phyloP scores from a whole-genome alignment of 345 rosid genomes.

The Euclidium syriacum region DNA sequence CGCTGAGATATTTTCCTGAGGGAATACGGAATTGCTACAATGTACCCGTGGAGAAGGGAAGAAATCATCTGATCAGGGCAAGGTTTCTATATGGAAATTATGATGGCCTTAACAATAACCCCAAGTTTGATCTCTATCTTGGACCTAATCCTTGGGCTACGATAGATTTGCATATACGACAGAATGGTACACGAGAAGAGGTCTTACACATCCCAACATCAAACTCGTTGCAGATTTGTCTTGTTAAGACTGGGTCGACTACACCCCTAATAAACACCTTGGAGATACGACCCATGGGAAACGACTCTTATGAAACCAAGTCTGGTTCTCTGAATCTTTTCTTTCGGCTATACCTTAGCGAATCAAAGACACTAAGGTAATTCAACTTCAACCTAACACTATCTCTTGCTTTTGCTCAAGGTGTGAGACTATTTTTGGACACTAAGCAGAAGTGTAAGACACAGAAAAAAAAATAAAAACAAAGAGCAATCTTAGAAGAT shows the following conservation, averaged over 20 bases:
- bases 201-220: conserved; percentile 12
- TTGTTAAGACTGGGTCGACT: conserved; percentile 23
- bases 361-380: not conserved
- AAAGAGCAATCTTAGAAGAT: not conserved
- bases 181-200: not conserved
- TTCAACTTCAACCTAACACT: not conserved
- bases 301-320: not conserved
- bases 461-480: not conserved
- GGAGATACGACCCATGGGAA: conserved; percentile 17
- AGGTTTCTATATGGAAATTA: conserved; percentile 39
- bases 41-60: conserved; percentile 22
- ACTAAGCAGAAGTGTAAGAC: not conserved
- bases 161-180: not conserved
- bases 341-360: not conserved
- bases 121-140: conserved; percentile 16
- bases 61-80: conserved; percentile 33
- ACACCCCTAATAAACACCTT: not conserved
- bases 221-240: conserved; percentile 21
- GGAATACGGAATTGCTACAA: conserved; percentile 44
- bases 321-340: conserved; percentile 1
- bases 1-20: conserved; percentile 33
- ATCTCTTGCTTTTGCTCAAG: not conserved
- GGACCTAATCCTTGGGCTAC: conserved; percentile 29
- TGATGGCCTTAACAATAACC: not conserved
- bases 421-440: not conserved